Base-by-base conservation (phyloP, 495 filamentous ascomycete species). In the Xylaria cubensis region DNA sequence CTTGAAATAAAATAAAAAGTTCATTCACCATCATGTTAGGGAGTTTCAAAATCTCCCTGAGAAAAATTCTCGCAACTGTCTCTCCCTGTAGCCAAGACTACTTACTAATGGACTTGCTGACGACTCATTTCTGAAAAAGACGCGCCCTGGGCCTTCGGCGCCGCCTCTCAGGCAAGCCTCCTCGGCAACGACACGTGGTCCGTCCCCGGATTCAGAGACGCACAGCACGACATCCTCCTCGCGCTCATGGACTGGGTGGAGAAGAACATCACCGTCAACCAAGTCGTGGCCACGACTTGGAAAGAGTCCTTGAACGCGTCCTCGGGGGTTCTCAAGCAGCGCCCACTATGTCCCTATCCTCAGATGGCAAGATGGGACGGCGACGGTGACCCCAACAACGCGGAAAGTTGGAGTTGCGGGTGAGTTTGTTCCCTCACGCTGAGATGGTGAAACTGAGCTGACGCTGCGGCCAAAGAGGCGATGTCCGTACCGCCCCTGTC, bases 201-300 rank as follows among this genome's bases (percentile, higher is more conserved):
- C 0, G 76, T 78, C 39, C 85, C 85, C 0, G 87, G 86, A 0
- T 87, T 81, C 70, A 34, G 71, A 17, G 86, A 87, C 67, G 62
- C 78, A 5, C 74, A 80, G 66, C 84, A 86, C 76, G 85, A 88
- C 73, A 73, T 76, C 0, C 50, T 46, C 15, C 64, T 74, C 29
- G 50, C 53, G 64, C 66, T 65, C 36, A 67, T 78, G n/a, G 70
- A 68, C 61, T 71, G 70, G 56, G 70, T 70, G 3, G 65, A 71
- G 72, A 67, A 70, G 62, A 72, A 72, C 51, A 34, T 15, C 74
- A 74, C 72, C 1, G 73, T 78, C 0, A 80, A 83, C 5, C 74
- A 80, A 67, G 76, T 81, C 46, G 48, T 85, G 19, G 81, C 81
- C 1, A 85, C 83, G 26, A 83, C 81, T 34, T 86, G 77, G 74